phyloP scores from a whole-genome alignment of 176 grass and related monocot genomes.

The Oryza glumipatula region DNA sequence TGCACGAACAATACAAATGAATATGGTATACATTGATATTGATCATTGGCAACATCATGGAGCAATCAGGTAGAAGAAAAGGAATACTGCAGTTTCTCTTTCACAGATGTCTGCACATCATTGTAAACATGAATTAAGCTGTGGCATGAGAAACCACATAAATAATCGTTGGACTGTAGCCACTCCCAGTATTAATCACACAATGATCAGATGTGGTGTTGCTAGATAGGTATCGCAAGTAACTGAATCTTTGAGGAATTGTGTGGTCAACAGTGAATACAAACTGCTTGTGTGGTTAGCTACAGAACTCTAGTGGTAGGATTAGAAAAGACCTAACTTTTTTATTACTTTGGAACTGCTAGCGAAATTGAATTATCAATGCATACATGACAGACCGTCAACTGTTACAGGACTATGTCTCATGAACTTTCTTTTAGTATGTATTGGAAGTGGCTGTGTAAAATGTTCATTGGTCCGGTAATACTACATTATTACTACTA shows the following conservation, averaged over 20 bases:
- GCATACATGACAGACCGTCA: background rate
- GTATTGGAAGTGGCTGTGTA: background rate
- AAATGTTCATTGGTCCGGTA: background rate
- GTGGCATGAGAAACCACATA: background rate
- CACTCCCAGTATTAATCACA: background rate
- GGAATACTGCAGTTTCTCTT: background rate
- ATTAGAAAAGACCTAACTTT: background rate
- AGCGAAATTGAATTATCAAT: background rate
- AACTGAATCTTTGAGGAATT: slow-evolving; percentile 3
- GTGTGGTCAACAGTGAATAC: background rate
- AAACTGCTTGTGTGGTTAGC: background rate
- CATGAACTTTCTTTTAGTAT: background rate
- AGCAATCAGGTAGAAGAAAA: background rate
- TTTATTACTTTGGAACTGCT: background rate
- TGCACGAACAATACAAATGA: background rate
- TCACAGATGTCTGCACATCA: background rate
- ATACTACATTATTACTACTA: background rate
- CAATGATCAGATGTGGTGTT: background rate
- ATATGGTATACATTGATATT: background rate
- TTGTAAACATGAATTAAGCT: background rate
- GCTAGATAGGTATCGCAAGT: background rate
- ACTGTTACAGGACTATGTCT: background rate
- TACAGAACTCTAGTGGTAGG: background rate
- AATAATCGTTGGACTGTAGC: background rate
- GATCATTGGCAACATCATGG: background rate